phyloP scores from a whole-genome alignment of 768 basidiomycete genomes.

The Phaeotremella fagi region DNA sequence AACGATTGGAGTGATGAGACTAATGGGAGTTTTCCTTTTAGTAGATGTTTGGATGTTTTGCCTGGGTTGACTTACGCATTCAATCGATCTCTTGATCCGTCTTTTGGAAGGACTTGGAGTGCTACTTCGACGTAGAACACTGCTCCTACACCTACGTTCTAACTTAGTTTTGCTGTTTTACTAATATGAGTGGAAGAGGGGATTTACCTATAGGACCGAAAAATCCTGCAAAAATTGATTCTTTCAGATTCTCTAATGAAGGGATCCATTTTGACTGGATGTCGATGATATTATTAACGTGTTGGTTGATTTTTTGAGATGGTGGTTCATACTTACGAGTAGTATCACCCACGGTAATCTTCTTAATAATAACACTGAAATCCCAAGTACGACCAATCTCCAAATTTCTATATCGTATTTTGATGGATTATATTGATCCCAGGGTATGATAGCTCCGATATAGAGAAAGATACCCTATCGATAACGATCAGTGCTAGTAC shows the following conservation, averaged over 20 bases:
- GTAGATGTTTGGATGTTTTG: neutral
- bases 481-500: neutral
- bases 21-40: neutral
- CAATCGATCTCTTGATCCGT: slow-evolving; percentile 31
- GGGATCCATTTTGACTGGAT: slow-evolving; percentile 39
- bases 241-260: slow-evolving; percentile 33
- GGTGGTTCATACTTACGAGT: slow-evolving; percentile 21
- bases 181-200: neutral
- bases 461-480: slow-evolving; percentile 48
- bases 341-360: slow-evolving; percentile 49
- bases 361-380: slow-evolving; percentile 48
- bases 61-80: slow-evolving; percentile 14
- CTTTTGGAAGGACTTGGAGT: slow-evolving; percentile 43
- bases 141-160: slow-evolving; percentile 20
- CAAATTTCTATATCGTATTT: slow-evolving; percentile 44
- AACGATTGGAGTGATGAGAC: slow-evolving; percentile 46
- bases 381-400: slow-evolving; percentile 48
- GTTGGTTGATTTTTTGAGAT: neutral
- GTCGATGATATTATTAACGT: neutral
- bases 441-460: slow-evolving; percentile 49
- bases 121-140: slow-evolving; percentile 50
- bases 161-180: neutral
- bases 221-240: slow-evolving; percentile 49
- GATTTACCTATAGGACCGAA: slow-evolving; percentile 46
- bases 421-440: slow-evolving; percentile 32